Conservation (phyloP, 2,329 filamentous ascomycete species). For the Arthrobotrys musiformis region DNA sequence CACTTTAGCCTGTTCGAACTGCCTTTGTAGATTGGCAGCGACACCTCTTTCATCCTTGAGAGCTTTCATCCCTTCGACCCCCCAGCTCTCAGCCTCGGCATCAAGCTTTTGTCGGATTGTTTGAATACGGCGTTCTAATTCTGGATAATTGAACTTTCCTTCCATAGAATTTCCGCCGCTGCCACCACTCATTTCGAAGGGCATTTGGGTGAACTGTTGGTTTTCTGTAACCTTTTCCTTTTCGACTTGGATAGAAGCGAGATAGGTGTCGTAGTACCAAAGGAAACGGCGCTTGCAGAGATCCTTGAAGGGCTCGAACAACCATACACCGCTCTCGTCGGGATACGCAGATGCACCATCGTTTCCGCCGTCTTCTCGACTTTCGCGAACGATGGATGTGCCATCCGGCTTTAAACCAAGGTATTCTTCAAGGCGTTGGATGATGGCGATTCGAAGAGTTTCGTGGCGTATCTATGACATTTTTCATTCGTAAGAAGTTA, state of each 20-base stretch:
- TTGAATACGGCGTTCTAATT: conserved; percentile 75
- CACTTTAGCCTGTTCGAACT: conserved; percentile 83
- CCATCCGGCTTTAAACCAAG: conserved; percentile 73
- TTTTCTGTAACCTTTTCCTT: conserved; percentile 72
- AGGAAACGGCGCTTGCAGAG: conserved; percentile 90
- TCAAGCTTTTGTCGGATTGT: conserved; percentile 77
- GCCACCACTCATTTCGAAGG: conserved; percentile 75
- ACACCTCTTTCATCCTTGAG: conserved; percentile 77
- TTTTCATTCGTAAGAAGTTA: not conserved
- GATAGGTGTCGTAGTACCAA: conserved; percentile 94
- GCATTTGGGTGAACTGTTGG: conserved; percentile 79
- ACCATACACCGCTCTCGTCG: conserved; percentile 50
- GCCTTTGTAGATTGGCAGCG: conserved; percentile 81
- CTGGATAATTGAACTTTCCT: conserved; percentile 82
- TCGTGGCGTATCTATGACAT: conserved; percentile 84
- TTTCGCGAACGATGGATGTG: conserved; percentile 60
- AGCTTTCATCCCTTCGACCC: conserved; percentile 72
- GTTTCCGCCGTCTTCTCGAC: conserved; percentile 60
- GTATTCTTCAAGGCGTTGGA: conserved; percentile 83
- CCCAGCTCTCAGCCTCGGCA: conserved; percentile 78
- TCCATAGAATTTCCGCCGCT: conserved; percentile 87
- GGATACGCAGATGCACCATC: conserved; percentile 63
- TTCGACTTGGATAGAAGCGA: conserved; percentile 75
- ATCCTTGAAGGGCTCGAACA: conserved; percentile 87
- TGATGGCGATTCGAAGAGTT: conserved; percentile 83